Conservation (phyloP, 2,329 filamentous ascomycete genomes). For the Diaporthe sp. region DNA sequence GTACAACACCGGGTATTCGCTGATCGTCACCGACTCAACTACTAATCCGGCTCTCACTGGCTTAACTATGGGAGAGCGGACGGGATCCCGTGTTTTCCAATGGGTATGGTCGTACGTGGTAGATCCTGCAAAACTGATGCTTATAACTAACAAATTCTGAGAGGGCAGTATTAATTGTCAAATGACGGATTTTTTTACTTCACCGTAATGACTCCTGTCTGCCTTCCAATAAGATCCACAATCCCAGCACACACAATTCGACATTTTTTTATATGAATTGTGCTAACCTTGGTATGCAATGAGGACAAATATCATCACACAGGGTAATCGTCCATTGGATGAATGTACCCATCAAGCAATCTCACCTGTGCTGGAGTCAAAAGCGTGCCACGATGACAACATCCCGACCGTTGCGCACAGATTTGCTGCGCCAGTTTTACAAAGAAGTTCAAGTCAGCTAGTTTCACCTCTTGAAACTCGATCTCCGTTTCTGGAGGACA, state of each 20-base stretch:
- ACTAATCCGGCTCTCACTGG: background rate
- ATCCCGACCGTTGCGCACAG: background rate
- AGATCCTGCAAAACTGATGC: too few species aligned
- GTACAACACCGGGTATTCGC: conserved; percentile 5
- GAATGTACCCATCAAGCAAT: background rate
- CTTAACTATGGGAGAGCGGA: background rate
- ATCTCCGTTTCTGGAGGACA: accelerated
- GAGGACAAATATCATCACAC: too few species aligned
- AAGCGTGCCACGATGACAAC: background rate
- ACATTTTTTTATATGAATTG: too few species aligned
- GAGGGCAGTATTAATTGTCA: too few species aligned
- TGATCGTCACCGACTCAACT: background rate
- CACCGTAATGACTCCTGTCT: too few species aligned
- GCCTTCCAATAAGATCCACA: too few species aligned
- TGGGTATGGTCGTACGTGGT: background rate
- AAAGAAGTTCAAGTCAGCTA: background rate
- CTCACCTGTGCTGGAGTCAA: background rate
- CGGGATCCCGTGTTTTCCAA: background rate
- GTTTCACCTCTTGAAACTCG: background rate
- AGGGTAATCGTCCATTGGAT: background rate
- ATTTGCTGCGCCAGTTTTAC: background rate
- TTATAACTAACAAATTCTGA: too few species aligned
- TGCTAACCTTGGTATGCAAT: too few species aligned
- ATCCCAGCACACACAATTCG: too few species aligned
- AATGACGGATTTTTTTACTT: too few species aligned